These are phyloP conservation scores for Cordyceps militaris DNA, from an alignment of 2,329 filamentous ascomycete genomes.

Conservation along the genomic window DNA sequence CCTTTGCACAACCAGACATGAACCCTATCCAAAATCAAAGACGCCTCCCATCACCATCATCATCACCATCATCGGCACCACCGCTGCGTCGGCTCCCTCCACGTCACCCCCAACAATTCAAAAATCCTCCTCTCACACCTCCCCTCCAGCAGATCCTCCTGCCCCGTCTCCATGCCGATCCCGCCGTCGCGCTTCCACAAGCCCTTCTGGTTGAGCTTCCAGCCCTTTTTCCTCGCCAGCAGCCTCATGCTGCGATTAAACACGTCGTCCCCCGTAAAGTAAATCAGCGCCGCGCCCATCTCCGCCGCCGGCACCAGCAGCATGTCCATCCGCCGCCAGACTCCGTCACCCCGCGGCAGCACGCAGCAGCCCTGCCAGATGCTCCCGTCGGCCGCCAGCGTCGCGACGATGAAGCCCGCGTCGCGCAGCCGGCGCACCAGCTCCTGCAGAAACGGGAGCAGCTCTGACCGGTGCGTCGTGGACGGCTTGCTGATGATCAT, in stretches of 20 bases:
- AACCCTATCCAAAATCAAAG: too few species aligned
- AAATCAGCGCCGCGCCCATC: conserved; percentile 79
- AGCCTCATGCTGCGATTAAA: conserved; percentile 85
- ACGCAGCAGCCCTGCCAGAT: conserved; percentile 88
- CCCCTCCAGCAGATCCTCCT: conserved; percentile 67
- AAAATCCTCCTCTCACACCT: conserved; percentile 74
- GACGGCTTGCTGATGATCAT: conserved; percentile 68
- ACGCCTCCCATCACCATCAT: conserved; percentile 4
- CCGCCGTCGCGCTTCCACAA: conserved; percentile 53
- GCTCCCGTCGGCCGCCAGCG: conserved; percentile 55
- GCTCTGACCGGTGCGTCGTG: conserved; percentile 44
- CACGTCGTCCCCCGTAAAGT: conserved; percentile 92
- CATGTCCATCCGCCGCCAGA: conserved; percentile 80
- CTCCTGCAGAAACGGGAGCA: conserved; percentile 54
- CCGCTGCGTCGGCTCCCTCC: conserved; percentile 69
- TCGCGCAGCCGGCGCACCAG: conserved; percentile 57
- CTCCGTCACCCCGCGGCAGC: conserved; percentile 44
- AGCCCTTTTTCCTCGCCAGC: conserved; percentile 70
- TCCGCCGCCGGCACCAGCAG: conserved; percentile 74
- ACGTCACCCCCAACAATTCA: conserved; percentile 72
- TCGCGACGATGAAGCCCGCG: conserved; percentile 60
- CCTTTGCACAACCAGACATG: too few species aligned
- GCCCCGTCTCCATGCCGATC: conserved; percentile 41
- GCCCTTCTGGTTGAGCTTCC: conserved; percentile 79
- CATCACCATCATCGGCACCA: conserved; percentile 49